A percentile compares a stretch with the other conserved stretches of the same genome.
Conservation (phyloP, 1,284 basidiomycete genomes). For the Neotropicomus parvogracilis region DNA sequence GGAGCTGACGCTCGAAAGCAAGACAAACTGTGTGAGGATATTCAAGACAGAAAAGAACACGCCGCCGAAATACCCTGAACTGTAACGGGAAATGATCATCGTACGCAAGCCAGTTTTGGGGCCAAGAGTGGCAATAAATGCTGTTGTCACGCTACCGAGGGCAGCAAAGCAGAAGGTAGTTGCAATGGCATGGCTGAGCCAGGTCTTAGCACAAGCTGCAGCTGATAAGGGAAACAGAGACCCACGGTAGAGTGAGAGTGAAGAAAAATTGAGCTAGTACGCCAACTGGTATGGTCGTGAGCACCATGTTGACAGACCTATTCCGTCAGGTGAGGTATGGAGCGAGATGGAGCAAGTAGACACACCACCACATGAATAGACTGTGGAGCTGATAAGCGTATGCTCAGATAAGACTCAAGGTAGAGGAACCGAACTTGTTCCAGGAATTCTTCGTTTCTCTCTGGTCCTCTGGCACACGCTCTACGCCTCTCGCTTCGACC, state of each 20-base stretch:
- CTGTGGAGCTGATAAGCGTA: slow-evolving; percentile 29
- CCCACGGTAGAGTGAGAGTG: slow-evolving; percentile 48
- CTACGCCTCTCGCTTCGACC: slow-evolving; percentile 47
- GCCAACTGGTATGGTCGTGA: slow-evolving; percentile 57
- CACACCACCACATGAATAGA: slow-evolving; percentile 50
- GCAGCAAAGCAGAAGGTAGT: slow-evolving; percentile 44
- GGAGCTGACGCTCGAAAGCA: background rate
- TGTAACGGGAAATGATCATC: slow-evolving; percentile 55
- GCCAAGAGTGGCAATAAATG: slow-evolving; percentile 59
- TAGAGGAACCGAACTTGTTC: slow-evolving; percentile 41
- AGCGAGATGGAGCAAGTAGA: background rate
- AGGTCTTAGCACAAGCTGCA: background rate
- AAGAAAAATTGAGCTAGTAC: slow-evolving; percentile 51
- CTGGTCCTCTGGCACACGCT: slow-evolving; percentile 49
- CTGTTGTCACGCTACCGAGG: slow-evolving; percentile 40
- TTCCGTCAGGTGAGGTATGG: slow-evolving; percentile 3
- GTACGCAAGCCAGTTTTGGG: slow-evolving; percentile 60
- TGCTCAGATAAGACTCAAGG: background rate
- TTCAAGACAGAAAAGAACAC: slow-evolving; percentile 57
- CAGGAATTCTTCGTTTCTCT: slow-evolving; percentile 44
- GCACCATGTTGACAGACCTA: slow-evolving; percentile 47
- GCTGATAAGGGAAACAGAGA: slow-evolving; percentile 3
- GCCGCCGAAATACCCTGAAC: slow-evolving; percentile 55
- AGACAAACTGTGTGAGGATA: slow-evolving; percentile 49
- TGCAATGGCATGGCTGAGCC: slow-evolving; percentile 40